These are phyloP conservation scores for Sclerotinia spermophila DNA, from an alignment of 2,329 filamentous ascomycete genomes.

Conservation along the genomic window DNA sequence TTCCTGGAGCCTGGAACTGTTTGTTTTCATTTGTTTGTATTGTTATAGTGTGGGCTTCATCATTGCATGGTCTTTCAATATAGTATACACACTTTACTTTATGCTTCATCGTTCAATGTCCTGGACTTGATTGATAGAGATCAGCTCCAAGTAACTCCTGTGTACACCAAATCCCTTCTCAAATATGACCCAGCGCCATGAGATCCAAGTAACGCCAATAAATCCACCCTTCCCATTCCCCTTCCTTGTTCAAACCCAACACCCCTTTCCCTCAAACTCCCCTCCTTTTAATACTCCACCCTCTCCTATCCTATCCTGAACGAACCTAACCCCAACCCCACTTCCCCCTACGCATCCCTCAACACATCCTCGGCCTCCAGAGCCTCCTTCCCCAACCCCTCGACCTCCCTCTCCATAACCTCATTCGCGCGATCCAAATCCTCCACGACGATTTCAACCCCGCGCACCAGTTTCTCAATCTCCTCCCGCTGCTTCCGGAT, in stretches of 20 bases:
- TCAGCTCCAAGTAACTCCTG: not conserved
- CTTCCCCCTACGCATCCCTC: slow-evolving; percentile 18
- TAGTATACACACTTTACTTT: not conserved
- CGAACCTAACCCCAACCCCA: not conserved
- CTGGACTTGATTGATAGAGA: not conserved
- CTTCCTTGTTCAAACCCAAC: not conserved
- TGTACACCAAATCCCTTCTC: not conserved
- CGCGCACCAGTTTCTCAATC: slow-evolving; percentile 48
- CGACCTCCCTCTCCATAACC: slow-evolving; percentile 22
- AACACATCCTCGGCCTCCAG: slow-evolving; percentile 25
- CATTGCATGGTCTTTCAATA: not conserved
- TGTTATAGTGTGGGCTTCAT: not conserved
- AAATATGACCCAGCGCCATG: not conserved
- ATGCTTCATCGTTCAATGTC: not conserved
- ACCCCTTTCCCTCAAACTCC: too few species aligned
- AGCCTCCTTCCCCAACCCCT: slow-evolving; percentile 28
- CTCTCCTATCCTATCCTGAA: not conserved
- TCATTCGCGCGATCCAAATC: slow-evolving; percentile 52
- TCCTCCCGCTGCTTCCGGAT: slow-evolving; percentile 53
- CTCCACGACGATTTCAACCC: slow-evolving; percentile 49
- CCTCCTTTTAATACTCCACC: not conserved
- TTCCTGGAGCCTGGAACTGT: not conserved
- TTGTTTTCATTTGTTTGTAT: not conserved
- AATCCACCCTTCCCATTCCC: not conserved
- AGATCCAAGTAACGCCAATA: not conserved